Evolutionary conservation across 1,284 basidiomycete species (phyloP).

Genomic region (Rhodotorula mucilaginosa): DNA sequence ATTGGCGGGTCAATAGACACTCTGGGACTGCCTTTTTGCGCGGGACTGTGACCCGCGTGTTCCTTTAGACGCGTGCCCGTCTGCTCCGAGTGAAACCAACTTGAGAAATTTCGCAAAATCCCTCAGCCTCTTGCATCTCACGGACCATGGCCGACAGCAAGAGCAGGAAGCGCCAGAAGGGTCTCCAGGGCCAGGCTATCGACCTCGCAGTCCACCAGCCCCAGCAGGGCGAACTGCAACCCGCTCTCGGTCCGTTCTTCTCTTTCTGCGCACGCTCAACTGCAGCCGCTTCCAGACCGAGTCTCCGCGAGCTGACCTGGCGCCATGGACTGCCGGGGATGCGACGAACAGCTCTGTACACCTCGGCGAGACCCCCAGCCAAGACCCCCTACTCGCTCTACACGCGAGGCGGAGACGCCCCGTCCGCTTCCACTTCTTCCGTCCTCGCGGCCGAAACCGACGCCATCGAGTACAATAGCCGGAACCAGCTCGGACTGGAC

Average conservation of each 20-base stretch:
- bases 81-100: too few species aligned
- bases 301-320: too few species aligned
- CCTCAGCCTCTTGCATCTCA: background rate
- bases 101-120: too few species aligned
- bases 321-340: too few species aligned
- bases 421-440: background rate
- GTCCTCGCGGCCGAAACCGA: conserved; percentile 36
- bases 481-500: conserved; percentile 19
- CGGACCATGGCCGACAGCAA: conserved; percentile 14
- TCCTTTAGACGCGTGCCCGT: too few species aligned
- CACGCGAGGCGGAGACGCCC: conserved; percentile 1
- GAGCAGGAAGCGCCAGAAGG: conserved; percentile 26
- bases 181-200: conserved; percentile 23
- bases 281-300: too few species aligned
- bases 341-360: conserved; percentile 21
- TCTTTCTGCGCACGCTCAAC: background rate
- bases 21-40: too few species aligned
- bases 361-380: conserved; percentile 25
- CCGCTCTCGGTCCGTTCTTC: conserved; percentile 26
- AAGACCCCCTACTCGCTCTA: conserved; percentile 34
- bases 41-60: too few species aligned
- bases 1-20: too few species aligned
- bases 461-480: conserved; percentile 34
- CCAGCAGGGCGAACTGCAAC: background rate
- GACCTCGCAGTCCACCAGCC: conserved; percentile 1